Conservation (phyloP, 2,329 filamentous ascomycete genomes). For the Fusarium torulosum region DNA sequence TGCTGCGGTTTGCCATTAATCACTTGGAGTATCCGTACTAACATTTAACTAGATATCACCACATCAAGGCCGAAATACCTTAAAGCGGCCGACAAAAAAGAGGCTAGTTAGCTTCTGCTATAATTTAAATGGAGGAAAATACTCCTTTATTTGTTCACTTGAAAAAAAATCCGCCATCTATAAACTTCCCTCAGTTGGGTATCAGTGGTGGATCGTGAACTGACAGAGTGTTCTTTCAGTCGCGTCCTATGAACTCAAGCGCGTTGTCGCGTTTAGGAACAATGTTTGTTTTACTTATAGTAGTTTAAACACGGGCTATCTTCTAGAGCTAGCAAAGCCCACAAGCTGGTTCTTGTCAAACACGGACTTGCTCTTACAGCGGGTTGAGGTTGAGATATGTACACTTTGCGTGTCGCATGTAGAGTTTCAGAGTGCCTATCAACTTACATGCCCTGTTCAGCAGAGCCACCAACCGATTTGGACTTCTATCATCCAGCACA, state of each 20-base stretch:
- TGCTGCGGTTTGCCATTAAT: slow-evolving; percentile 16
- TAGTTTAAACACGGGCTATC: background rate
- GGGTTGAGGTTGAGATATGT: background rate
- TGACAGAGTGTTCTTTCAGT: slow-evolving; percentile 6
- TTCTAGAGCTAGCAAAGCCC: background rate
- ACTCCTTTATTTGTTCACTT: background rate
- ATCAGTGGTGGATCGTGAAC: slow-evolving; percentile 5
- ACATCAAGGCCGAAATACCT: background rate
- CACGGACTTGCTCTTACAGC: background rate
- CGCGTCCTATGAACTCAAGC: background rate
- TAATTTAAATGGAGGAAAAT: background rate
- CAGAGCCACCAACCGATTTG: slow-evolving; percentile 6
- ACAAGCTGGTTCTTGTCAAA: background rate
- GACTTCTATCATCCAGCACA: background rate
- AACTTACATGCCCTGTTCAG: slow-evolving; percentile 10
- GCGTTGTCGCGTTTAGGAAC: slow-evolving; percentile 4
- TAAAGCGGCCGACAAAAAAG: background rate
- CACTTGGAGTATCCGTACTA: background rate
- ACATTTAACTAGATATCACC: background rate
- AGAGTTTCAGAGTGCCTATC: slow-evolving; percentile 12
- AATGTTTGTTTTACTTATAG: slow-evolving; percentile 2
- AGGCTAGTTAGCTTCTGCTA: background rate
- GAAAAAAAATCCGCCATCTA: background rate
- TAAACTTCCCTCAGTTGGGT: slow-evolving; percentile 1
- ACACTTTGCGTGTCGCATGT: slow-evolving; percentile 5